Evolutionary conservation across 2,329 filamentous ascomycete species (phyloP).

Genomic region (Penicillium sp.): DNA sequence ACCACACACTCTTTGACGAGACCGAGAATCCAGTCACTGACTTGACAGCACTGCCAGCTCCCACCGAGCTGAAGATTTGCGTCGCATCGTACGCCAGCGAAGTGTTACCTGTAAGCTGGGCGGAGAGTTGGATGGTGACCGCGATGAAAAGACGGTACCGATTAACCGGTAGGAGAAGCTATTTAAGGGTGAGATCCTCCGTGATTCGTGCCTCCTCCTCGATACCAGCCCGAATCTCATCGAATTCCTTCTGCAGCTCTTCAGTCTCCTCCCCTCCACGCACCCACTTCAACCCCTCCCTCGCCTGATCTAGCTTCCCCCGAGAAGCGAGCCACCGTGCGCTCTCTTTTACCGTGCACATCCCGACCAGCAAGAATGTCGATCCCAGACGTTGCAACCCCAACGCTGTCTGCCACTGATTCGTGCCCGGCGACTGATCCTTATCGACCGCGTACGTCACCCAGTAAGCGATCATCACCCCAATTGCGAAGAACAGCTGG

Average conservation of each 20-base stretch:
- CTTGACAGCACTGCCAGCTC: slow-evolving; percentile 50
- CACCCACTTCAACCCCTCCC: slow-evolving; percentile 54
- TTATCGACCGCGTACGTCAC: slow-evolving; percentile 52
- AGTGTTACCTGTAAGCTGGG: slow-evolving; percentile 55
- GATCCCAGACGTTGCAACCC: slow-evolving; percentile 52
- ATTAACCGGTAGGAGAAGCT: slow-evolving; percentile 51
- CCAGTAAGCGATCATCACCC: slow-evolving; percentile 45
- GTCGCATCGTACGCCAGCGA: slow-evolving; percentile 56
- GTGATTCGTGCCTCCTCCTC: slow-evolving; percentile 50
- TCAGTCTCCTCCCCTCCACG: slow-evolving; percentile 48
- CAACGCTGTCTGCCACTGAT: slow-evolving; percentile 55
- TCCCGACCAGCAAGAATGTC: slow-evolving; percentile 50
- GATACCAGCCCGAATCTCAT: slow-evolving; percentile 48
- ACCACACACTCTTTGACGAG: slow-evolving; percentile 54
- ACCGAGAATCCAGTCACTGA: slow-evolving; percentile 56
- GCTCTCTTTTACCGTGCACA: slow-evolving; percentile 54
- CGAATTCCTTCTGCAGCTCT: slow-evolving; percentile 37
- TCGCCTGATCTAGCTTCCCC: slow-evolving; percentile 49
- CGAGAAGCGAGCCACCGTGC: slow-evolving; percentile 51
- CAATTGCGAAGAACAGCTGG: slow-evolving; percentile 42
- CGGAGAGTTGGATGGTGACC: slow-evolving; percentile 53
- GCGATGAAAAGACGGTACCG: slow-evolving; percentile 52
- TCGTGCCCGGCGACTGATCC: slow-evolving; percentile 40
- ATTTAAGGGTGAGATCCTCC: slow-evolving; percentile 50
- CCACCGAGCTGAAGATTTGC: slow-evolving; percentile 55